Evolutionary conservation across 163 green algal species (phyloP), one percentile per base, ranked within the genome.

Genomic region (Scenedesmus sp.): DNA sequence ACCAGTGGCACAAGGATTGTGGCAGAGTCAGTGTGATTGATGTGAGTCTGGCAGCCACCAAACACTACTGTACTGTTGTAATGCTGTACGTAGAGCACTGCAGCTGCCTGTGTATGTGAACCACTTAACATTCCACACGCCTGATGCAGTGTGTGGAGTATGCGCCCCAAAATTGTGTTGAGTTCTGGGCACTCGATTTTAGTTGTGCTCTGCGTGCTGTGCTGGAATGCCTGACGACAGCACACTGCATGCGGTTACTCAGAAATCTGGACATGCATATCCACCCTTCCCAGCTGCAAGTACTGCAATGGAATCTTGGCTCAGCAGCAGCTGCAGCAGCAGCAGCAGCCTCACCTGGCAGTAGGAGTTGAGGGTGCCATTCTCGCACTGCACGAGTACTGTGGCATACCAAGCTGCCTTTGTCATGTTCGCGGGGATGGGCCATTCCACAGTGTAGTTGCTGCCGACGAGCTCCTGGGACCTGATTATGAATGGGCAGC

Each of bases 401-500:
- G 24, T 26, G 22, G 88, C 65, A 18, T 89, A 92, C 88, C 88
- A 92, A 1, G 88, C 61, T 61, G 88, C 88, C 49, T 89, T 89
- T 68, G 88, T 88, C 65, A 85, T 92, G 81, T 88, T 85, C 88
- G 85, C 85, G 81, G 88, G 81, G 46, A 92, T 84, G 44, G 81
- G 80, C 81, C 81, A 92, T 33, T 83, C 73, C 18, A 61, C 33
- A 12, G 33, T 65, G 65, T 85, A 81, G 83, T 10, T 87, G 79
- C 35, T 51, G 43, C 65, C 61, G 65, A 42, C 56, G 20, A 89
- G 40, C 10, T 81, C 43, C 0, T 37, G 6, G 2, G 49, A 85
- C 53, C 46, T 83, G 65, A 92, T 65, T 7, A 85, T 37, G 26
- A 89, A 88, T 33, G 88, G 88, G 81, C 88, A 92, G 40, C 35